Percentiles rank a stretch among this genome's conserved stretches.
Evolutionary conservation across 2,329 filamentous ascomycete species (phyloP).

Genomic region (Endocalyx cinctus): DNA sequence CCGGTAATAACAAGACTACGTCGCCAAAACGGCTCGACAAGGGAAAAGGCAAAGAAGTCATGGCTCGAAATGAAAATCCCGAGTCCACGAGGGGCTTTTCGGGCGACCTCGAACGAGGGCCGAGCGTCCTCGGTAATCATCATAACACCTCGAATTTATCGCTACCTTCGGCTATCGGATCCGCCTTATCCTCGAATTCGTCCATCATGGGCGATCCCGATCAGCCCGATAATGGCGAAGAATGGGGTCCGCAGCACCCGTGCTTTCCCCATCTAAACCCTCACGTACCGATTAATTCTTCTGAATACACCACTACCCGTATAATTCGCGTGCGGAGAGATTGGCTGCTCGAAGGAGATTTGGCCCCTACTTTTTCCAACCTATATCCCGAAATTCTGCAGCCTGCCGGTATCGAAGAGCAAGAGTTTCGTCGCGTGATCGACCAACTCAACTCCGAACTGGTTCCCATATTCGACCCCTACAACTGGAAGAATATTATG

Average conservation of each 20-base stretch:
- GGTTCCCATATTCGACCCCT: conserved; percentile 74
- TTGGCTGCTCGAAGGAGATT: conserved; percentile 84
- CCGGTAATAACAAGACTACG: conserved; percentile 13
- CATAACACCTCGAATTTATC: conserved; percentile 42
- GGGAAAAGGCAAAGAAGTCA: conserved; percentile 46
- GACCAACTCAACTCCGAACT: conserved; percentile 77
- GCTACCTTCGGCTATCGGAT: conserved; percentile 48
- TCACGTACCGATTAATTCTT: conserved; percentile 75
- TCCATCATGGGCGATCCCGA: conserved; percentile 60
- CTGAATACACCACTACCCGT: conserved; percentile 71
- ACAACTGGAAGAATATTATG: conserved; percentile 68
- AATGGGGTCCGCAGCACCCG: conserved; percentile 91
- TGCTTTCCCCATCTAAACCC: conserved; percentile 93
- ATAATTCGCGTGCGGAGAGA: conserved; percentile 90
- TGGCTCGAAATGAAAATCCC: conserved; percentile 35
- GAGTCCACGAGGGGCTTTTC: conserved; percentile 34
- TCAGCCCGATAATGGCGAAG: conserved; percentile 63
- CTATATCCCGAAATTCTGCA: conserved; percentile 95
- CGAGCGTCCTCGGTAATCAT: conserved; percentile 38
- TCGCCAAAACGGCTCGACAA: conserved; percentile 34
- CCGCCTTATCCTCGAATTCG: conserved; percentile 52
- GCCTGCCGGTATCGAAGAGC: conserved; percentile 73
- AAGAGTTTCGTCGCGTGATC: conserved; percentile 78
- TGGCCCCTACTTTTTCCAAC: conserved; percentile 91
- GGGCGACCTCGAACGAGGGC: conserved; percentile 53